Evolutionary conservation across 768 basidiomycete species (phyloP).

Genomic region (Mycena galericulata): DNA sequence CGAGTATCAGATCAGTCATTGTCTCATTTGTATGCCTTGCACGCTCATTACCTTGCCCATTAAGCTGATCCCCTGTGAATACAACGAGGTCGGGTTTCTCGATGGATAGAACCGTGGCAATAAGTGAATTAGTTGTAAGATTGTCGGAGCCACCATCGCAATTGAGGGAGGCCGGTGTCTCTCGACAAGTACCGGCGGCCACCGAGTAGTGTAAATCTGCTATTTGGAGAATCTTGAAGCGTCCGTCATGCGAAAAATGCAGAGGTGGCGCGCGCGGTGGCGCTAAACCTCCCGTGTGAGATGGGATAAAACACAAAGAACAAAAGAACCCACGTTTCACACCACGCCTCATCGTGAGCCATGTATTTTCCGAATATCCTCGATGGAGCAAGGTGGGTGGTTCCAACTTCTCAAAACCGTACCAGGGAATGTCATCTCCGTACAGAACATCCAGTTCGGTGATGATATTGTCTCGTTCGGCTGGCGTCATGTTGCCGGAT

Average conservation of each 20-base stretch:
- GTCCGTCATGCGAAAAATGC: conserved; percentile 86
- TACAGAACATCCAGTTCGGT: conserved; percentile 94
- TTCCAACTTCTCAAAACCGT: conserved; percentile 83
- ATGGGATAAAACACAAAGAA: conserved; percentile 3
- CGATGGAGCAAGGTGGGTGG: conserved; percentile 65
- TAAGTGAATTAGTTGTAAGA: conserved; percentile 73
- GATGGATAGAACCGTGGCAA: conserved; percentile 75
- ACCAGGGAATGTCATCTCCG: conserved; percentile 88
- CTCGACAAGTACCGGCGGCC: conserved; percentile 79
- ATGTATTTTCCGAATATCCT: conserved; percentile 63
- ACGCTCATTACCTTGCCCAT: conserved; percentile 70
- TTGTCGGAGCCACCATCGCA: conserved; percentile 75
- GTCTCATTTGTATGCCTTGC: too few relatives aligned
- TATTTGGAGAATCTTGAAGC: conserved; percentile 89
- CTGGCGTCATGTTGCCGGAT: conserved; percentile 66
- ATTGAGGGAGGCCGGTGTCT: conserved; percentile 69
- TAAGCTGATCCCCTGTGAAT: conserved; percentile 86
- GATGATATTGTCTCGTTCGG: conserved; percentile 72
- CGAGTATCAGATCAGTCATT: too few relatives aligned
- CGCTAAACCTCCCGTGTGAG: conserved; percentile 51
- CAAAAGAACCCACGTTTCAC: conserved; percentile 68
- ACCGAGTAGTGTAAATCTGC: conserved; percentile 96
- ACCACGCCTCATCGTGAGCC: conserved; percentile 77
- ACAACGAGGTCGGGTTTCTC: conserved; percentile 94
- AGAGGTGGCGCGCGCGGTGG: conserved; percentile 81